These are phyloP conservation scores for Aspergillus indologenus DNA, from an alignment of 495 filamentous ascomycete species.

Conservation along the genomic window DNA sequence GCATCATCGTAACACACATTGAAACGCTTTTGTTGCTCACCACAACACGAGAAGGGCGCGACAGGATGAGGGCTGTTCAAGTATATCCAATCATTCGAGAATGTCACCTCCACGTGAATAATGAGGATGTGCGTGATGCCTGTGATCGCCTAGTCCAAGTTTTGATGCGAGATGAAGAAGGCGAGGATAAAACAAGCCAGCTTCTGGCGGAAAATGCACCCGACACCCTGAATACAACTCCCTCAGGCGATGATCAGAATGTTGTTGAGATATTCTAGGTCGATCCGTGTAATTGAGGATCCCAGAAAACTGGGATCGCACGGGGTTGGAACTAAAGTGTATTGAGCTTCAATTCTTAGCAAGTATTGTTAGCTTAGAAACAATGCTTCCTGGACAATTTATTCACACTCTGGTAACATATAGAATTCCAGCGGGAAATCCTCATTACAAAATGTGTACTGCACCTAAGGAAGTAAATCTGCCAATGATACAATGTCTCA, in stretches of 20 bases:
- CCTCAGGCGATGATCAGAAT: conserved; percentile 41
- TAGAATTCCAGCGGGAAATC: too few relatives aligned
- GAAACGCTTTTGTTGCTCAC: conserved; percentile 84
- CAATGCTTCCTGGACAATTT: too few relatives aligned
- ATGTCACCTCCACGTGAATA: conserved; percentile 71
- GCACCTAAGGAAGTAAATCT: too few relatives aligned
- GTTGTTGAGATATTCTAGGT: conserved; percentile 13
- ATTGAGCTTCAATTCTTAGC: background rate
- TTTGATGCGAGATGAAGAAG: conserved; percentile 74
- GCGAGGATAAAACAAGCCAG: conserved; percentile 26
- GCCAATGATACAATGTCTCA: too few relatives aligned
- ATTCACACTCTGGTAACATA: too few relatives aligned
- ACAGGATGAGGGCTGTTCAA: conserved; percentile 67
- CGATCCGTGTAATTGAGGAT: background rate
- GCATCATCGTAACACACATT: conserved; percentile 78
- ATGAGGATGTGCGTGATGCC: conserved; percentile 78
- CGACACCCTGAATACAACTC: background rate
- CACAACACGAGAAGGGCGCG: conserved; percentile 70
- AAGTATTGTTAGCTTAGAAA: background rate
- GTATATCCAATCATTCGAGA: conserved; percentile 89
- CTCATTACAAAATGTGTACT: too few relatives aligned
- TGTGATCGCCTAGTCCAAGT: conserved; percentile 91
- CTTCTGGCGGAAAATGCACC: conserved; percentile 6
- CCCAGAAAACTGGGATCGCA: background rate
- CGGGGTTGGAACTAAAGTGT: background rate